Percentiles rank a stretch among this genome's conserved stretches.
phyloP scores from a whole-genome alignment of 805 yeast genomes.

The Lipomyces orientalis region DNA sequence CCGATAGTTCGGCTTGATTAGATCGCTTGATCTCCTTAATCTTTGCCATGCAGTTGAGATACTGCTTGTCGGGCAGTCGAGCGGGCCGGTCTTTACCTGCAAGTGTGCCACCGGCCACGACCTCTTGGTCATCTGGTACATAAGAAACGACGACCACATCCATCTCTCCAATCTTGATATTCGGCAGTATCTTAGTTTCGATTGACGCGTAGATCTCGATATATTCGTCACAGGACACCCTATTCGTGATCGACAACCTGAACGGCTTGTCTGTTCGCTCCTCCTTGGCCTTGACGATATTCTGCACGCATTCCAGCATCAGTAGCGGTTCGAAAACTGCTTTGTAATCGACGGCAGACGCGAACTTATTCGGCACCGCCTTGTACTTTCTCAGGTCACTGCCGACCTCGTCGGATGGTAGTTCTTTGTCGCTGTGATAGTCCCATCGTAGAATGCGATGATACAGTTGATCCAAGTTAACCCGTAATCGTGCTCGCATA shows the following conservation, averaged over 20 bases:
- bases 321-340: conserved; percentile 77
- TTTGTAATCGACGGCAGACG: conserved; percentile 67
- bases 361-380: conserved; percentile 62
- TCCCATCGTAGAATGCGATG: conserved; percentile 76
- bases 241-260: conserved; percentile 71
- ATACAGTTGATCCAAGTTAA: conserved; percentile 78
- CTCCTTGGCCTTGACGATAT: conserved; percentile 72
- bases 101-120: conserved; percentile 4
- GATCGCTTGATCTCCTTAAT: conserved; percentile 73
- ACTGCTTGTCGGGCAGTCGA: conserved; percentile 31
- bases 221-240: conserved; percentile 83
- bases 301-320: conserved; percentile 92
- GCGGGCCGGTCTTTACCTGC: conserved; percentile 14
- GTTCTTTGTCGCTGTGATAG: conserved; percentile 60
- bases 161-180: conserved; percentile 67
- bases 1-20: conserved; percentile 64
- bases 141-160: conserved; percentile 74
- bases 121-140: conserved; percentile 49
- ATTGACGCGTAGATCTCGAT: conserved; percentile 84
- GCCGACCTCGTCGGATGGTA: conserved; percentile 58
- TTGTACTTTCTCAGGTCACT: conserved; percentile 48
- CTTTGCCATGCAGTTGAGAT: conserved; percentile 74
- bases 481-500: conserved; percentile 79
- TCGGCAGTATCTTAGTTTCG: conserved; percentile 57
- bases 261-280: conserved; percentile 67